phyloP scores from a whole-genome alignment of 805 yeast species.

The Candida berthetii region DNA sequence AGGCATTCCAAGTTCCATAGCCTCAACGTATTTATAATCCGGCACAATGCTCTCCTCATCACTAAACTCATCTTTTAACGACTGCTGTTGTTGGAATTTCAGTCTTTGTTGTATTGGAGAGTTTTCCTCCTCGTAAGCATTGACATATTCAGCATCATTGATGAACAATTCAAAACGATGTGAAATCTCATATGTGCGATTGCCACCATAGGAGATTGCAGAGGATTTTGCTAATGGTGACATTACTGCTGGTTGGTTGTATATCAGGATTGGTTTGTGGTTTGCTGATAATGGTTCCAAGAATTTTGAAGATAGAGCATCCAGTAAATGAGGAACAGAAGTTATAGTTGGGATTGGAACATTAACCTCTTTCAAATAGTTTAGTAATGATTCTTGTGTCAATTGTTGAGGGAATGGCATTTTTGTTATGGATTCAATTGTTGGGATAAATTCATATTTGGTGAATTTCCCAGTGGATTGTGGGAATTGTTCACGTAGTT shows the following conservation, averaged over 20 bases:
- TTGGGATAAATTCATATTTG: constrained; percentile 60
- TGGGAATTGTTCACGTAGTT: background rate
- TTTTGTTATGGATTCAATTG: constrained; percentile 51
- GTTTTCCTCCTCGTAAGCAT: constrained; percentile 96
- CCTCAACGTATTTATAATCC: constrained; percentile 63
- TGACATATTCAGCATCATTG: constrained; percentile 72
- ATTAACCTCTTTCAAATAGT: constrained; percentile 25
- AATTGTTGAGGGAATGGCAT: constrained; percentile 38
- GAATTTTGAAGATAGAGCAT: constrained; percentile 50
- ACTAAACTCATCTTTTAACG: constrained; percentile 34
- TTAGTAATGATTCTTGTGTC: constrained; percentile 31
- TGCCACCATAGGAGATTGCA: constrained; percentile 20
- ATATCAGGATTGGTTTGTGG: constrained; percentile 60
- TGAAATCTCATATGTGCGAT: constrained; percentile 36
- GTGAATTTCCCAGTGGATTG: constrained; percentile 20
- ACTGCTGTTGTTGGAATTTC: constrained; percentile 59
- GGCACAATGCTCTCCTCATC: constrained; percentile 65
- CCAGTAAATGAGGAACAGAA: constrained; percentile 58
- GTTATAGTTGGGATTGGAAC: constrained; percentile 27
- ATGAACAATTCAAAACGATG: constrained; percentile 83
- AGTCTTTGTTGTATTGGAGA: constrained; percentile 64
- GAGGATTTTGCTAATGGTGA: constrained; percentile 85
- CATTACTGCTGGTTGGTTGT: constrained; percentile 76
- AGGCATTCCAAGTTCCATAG: constrained; percentile 91
- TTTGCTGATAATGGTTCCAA: constrained; percentile 56